phyloP scores from a whole-genome alignment of 2,329 filamentous ascomycete genomes.

The Fusarium oligoseptatum region DNA sequence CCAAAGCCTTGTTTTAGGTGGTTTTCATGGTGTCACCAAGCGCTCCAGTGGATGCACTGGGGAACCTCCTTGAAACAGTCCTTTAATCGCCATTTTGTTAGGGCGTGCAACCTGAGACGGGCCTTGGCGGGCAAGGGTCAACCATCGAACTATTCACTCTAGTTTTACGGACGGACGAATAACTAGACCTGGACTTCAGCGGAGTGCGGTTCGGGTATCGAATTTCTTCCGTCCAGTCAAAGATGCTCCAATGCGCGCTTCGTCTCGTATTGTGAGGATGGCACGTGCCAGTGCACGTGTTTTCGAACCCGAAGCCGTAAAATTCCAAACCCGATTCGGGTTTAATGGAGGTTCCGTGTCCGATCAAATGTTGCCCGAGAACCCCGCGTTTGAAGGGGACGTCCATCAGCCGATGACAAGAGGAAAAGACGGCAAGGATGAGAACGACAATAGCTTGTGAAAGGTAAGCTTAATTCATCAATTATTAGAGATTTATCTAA shows the following conservation, averaged over 20 bases:
- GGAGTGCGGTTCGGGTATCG: not conserved
- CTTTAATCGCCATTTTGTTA: constrained; percentile 12
- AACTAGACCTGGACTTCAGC: not conserved
- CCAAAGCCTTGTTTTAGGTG: not conserved
- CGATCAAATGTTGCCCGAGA: not conserved
- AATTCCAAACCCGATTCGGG: constrained; percentile 32
- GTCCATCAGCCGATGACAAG: not conserved
- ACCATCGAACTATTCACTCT: not conserved
- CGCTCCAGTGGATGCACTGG: not conserved
- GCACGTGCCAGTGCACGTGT: constrained; percentile 9
- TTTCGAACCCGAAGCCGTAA: not conserved
- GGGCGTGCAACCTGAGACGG: constrained; percentile 5
- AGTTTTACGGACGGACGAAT: not conserved
- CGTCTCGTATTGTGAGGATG: not conserved
- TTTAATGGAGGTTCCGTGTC: not conserved
- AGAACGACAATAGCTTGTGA: constrained; percentile 44
- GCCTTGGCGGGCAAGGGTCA: constrained; percentile 10
- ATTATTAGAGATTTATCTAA: not conserved
- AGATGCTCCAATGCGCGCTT: not conserved
- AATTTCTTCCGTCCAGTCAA: constrained; percentile 12
- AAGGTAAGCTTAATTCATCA: constrained; percentile 22
- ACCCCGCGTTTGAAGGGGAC: constrained; percentile 18
- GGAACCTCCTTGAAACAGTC: constrained; percentile 18
- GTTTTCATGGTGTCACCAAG: not conserved
- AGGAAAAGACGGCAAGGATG: constrained; percentile 29